These are phyloP conservation scores for Chamaenerion angustifolium DNA, from an alignment of 345 rosid species.

Conservation along the genomic window DNA sequence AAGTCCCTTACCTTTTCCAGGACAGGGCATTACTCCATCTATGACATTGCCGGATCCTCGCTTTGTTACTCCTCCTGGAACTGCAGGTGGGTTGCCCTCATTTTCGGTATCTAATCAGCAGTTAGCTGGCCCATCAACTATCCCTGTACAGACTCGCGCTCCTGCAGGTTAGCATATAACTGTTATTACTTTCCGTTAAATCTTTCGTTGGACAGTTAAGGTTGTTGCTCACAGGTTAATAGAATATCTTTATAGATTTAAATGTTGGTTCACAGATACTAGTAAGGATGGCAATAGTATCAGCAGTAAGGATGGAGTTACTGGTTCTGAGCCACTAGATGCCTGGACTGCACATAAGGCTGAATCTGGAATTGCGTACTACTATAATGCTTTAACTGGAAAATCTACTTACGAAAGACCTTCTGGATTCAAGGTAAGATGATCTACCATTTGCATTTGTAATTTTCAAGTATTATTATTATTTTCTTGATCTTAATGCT, in stretches of 20 bases:
- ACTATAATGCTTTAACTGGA: conserved; percentile 81
- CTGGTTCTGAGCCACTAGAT: conserved; percentile 33
- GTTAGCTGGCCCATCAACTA: conserved; percentile 20
- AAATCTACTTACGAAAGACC: conserved; percentile 87
- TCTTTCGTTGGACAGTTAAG: too few relatives aligned
- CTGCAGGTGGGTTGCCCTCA: conserved; percentile 18
- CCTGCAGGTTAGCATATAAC: conserved; percentile 22
- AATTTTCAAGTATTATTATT: background rate
- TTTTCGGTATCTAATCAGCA: conserved; percentile 33
- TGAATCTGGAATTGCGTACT: conserved; percentile 63
- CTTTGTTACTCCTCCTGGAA: conserved; percentile 36
- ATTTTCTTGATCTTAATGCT: too few relatives aligned
- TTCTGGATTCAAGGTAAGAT: conserved; percentile 71
- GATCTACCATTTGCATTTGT: conserved; percentile 8
- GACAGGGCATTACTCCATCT: conserved; percentile 26
- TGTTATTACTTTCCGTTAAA: too few relatives aligned
- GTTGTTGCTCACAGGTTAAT: too few relatives aligned
- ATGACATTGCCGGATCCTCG: conserved; percentile 39
- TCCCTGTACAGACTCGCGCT: conserved; percentile 38
- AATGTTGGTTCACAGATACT: conserved; percentile 37
- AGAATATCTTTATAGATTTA: background rate
- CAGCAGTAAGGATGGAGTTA: conserved; percentile 16
- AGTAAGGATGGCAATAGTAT: conserved; percentile 28
- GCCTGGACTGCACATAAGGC: conserved; percentile 95
- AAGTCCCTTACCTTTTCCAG: conserved; percentile 40